Percentiles rank a stretch among this genome's conserved stretches.
phyloP scores from a whole-genome alignment of 2,329 filamentous ascomycete species.

The Trichoderma sp. region DNA sequence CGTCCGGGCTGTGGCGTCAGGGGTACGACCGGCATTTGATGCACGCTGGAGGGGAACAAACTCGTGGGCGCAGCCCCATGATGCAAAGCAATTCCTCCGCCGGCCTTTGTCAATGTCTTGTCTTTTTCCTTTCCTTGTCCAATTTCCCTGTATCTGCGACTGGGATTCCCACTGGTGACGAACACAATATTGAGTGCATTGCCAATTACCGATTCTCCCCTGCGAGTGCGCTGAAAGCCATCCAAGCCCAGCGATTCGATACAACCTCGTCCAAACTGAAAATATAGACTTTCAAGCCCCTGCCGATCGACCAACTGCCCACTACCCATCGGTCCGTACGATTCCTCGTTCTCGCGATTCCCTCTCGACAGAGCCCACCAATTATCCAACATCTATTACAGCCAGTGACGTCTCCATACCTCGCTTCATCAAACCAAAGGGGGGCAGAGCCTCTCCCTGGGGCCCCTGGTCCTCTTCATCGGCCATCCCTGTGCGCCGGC shows the following conservation, averaged over 20 bases:
- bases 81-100: neutral
- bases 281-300: neutral
- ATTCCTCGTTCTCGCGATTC: neutral
- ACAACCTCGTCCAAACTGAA: neutral
- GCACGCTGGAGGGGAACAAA: neutral
- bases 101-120: neutral
- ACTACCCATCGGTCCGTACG: neutral
- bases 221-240: neutral
- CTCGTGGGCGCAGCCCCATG: neutral
- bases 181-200: neutral
- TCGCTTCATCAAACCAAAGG: slow-evolving; percentile 18
- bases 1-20: slow-evolving; percentile 8
- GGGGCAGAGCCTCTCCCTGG: slow-evolving; percentile 13
- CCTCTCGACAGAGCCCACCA: neutral
- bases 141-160: neutral
- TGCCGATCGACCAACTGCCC: slow-evolving; percentile 1
- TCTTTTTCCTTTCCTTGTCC: neutral
- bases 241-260: neutral
- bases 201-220: neutral
- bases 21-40: neutral
- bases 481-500: slow-evolving; percentile 14
- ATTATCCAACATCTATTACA: neutral
- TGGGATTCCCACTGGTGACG: neutral
- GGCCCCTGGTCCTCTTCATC: slow-evolving; percentile 8
- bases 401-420: slow-evolving; percentile 15